These are phyloP conservation scores for Rhizoclosmatium globosum DNA, from an alignment of 192 early-diverging fungal genomes.

Conservation along the genomic window DNA sequence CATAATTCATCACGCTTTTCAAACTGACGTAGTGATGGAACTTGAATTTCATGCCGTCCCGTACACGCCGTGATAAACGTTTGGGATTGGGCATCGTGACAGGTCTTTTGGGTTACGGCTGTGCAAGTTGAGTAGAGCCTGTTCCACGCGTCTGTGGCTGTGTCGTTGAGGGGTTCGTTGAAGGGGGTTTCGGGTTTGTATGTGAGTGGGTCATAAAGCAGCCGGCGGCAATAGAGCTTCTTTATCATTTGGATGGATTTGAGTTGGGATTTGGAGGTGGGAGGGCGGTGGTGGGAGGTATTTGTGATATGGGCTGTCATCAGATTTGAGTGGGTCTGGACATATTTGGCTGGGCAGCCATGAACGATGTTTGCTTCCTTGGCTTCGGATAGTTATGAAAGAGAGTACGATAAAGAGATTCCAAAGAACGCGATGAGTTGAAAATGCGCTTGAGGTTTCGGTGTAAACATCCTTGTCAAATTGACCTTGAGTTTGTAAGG, in stretches of 20 bases:
- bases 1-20: conserved; percentile 23
- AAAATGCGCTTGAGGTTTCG: no score
- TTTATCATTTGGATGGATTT: conserved; percentile 8
- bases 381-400: no score
- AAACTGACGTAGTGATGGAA: conserved; percentile 35
- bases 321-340: no score
- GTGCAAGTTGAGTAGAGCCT: conserved; percentile 13
- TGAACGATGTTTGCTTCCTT: no score
- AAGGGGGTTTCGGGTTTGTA: neutral
- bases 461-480: no score
- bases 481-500: no score
- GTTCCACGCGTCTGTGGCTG: neutral
- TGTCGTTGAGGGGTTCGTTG: neutral
- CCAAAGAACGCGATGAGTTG: no score
- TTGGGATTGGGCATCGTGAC: conserved; percentile 25
- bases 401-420: no score
- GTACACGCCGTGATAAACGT: conserved; percentile 22
- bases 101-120: neutral
- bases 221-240: conserved; percentile 13
- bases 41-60: conserved; percentile 21
- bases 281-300: neutral
- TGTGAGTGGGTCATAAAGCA: conserved; percentile 20
- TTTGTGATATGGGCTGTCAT: no score
- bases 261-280: neutral
- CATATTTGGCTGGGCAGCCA: no score